These are phyloP conservation scores for Lavandula angustifolia DNA, from an alignment of 257 asterid species.

Conservation along the genomic window DNA sequence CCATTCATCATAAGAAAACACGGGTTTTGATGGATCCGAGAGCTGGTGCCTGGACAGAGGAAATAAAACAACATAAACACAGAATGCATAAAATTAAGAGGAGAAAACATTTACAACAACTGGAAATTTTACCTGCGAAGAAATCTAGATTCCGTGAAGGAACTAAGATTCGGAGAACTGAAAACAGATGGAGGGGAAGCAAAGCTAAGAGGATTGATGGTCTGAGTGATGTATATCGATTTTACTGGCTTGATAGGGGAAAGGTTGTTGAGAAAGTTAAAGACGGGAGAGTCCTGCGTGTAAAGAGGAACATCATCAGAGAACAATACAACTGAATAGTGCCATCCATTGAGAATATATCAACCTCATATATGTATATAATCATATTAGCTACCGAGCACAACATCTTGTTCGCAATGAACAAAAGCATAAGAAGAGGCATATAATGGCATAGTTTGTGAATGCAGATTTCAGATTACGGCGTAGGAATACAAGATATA, in stretches of 20 bases:
- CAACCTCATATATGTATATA: not conserved
- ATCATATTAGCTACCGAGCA: not conserved
- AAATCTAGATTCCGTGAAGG: conserved; percentile 54
- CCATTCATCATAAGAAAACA: conserved; percentile 60
- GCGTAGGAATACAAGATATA: not conserved
- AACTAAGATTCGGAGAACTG: conserved; percentile 74
- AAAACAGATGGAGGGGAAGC: conserved; percentile 69
- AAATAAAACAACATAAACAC: not conserved
- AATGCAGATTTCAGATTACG: no score
- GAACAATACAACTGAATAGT: not conserved
- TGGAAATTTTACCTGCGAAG: conserved; percentile 58
- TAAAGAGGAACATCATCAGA: conserved; percentile 9
- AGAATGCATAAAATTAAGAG: not conserved
- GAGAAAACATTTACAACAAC: not conserved
- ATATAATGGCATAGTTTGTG: not conserved
- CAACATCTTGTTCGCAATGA: not conserved
- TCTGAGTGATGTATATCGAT: conserved; percentile 58
- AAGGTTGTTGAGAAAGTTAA: conserved; percentile 69
- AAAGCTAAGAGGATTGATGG: conserved; percentile 63
- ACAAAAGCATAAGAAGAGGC: not conserved
- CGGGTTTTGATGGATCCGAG: conserved; percentile 78
- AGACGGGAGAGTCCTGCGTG: conserved; percentile 87
- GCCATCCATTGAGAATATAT: not conserved
- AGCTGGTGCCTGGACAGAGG: conserved; percentile 60
- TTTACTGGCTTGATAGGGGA: conserved; percentile 81